These are phyloP conservation scores for Pseudogymnoascus verrucosus DNA, from an alignment of 2,329 filamentous ascomycete genomes.

Conservation along the genomic window DNA sequence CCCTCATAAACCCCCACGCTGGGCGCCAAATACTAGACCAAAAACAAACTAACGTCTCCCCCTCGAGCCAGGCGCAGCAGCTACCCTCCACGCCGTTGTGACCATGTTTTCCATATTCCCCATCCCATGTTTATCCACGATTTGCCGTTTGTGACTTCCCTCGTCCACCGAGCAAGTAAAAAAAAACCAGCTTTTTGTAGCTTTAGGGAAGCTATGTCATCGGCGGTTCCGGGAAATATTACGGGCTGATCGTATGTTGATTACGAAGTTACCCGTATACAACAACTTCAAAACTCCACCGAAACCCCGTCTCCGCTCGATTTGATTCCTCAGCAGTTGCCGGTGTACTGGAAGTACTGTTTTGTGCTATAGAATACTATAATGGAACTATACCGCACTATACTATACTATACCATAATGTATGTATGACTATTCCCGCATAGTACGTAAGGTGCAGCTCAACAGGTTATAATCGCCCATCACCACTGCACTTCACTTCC, in stretches of 20 bases:
- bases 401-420: neutral
- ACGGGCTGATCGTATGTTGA: neutral
- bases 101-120: neutral
- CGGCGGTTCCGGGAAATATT: neutral
- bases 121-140: neutral
- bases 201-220: neutral
- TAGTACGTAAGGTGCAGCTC: neutral
- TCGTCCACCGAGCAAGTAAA: neutral
- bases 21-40: neutral
- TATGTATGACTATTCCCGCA: neutral
- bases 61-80: neutral
- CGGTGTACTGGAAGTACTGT: neutral
- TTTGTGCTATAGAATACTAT: neutral
- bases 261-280: neutral
- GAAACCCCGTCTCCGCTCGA: neutral
- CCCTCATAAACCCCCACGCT: neutral
- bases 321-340: neutral
- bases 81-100: neutral
- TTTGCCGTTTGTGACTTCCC: neutral
- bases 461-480: neutral
- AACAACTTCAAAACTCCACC: neutral
- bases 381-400: neutral
- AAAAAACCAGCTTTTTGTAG: neutral
- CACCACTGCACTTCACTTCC: neutral
- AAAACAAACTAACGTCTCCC: neutral